These are phyloP conservation scores for Castanospermum australe DNA, from an alignment of 306 rosid genomes.

Conservation along the genomic window DNA sequence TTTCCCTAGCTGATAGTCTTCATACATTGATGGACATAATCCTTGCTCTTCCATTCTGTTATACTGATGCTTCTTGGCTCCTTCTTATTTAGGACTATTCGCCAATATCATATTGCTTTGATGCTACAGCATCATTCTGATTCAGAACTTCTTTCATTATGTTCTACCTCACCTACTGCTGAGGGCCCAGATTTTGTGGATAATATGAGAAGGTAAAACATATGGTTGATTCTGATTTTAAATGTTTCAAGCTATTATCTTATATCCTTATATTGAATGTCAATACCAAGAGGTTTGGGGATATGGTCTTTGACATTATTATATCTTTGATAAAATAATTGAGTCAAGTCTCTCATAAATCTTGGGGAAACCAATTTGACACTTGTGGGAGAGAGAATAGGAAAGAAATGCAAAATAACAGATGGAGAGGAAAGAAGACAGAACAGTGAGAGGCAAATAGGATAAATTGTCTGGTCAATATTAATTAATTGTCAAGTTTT, in stretches of 20 bases:
- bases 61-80: conserved; percentile 17
- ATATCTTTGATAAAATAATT: neutral
- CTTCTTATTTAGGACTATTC: conserved; percentile 49
- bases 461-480: neutral
- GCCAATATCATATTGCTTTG: conserved; percentile 38
- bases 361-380: neutral
- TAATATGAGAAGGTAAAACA: conserved; percentile 57
- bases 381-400: neutral
- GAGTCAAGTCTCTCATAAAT: neutral
- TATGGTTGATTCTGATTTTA: conserved; percentile 12
- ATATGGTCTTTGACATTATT: neutral
- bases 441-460: neutral
- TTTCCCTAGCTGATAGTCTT: neutral
- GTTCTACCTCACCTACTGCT: conserved; percentile 87
- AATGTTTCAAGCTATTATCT: neutral
- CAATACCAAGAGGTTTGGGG: neutral
- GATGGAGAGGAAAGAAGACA: neutral
- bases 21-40: neutral
- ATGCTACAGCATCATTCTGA: conserved; percentile 50
- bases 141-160: conserved; percentile 59
- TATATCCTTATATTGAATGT: neutral
- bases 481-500: neutral
- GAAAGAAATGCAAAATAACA: neutral
- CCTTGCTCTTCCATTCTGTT: conserved; percentile 3
- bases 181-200: conserved; percentile 82